Percentiles rank a stretch among this genome's conserved stretches.
Conservation (phyloP, 495 filamentous ascomycete species). For the Penicillium salamii region DNA sequence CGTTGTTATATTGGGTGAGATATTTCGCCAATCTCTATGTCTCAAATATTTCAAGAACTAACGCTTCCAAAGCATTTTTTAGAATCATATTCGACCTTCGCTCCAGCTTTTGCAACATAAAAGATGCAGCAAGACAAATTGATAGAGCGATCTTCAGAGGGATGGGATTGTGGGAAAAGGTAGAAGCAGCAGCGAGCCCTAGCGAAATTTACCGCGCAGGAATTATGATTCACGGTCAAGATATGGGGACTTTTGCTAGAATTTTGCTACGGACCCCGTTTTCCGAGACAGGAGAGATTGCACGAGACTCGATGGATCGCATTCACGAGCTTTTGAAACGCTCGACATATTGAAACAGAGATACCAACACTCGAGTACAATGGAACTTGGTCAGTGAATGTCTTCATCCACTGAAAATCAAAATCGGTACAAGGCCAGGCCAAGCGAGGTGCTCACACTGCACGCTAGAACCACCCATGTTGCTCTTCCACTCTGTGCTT, state of each 20-base stretch:
- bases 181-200: constrained; percentile 2
- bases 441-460: constrained; percentile 9
- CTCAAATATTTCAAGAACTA: too few relatives aligned
- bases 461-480: constrained; percentile 13
- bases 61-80: too few relatives aligned
- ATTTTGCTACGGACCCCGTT: constrained; percentile 8
- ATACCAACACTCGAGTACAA: too few relatives aligned
- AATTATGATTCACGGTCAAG: constrained; percentile 14
- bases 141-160: too few relatives aligned
- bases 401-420: background rate
- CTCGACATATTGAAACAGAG: too few relatives aligned
- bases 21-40: too few relatives aligned
- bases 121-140: too few relatives aligned
- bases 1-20: too few relatives aligned
- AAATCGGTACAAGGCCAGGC: constrained; percentile 3
- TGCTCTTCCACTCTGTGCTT: constrained; percentile 4
- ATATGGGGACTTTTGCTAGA: constrained; percentile 12
- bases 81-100: too few relatives aligned
- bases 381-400: too few relatives aligned
- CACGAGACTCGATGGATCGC: constrained; percentile 12
- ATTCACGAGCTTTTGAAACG: constrained; percentile 12
- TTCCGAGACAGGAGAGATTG: constrained; percentile 9
- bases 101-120: too few relatives aligned
- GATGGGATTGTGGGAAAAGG: background rate
- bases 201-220: constrained; percentile 15